These are phyloP conservation scores for Botrytis byssoidea DNA, from an alignment of 2,329 filamentous ascomycete genomes.

Conservation along the genomic window DNA sequence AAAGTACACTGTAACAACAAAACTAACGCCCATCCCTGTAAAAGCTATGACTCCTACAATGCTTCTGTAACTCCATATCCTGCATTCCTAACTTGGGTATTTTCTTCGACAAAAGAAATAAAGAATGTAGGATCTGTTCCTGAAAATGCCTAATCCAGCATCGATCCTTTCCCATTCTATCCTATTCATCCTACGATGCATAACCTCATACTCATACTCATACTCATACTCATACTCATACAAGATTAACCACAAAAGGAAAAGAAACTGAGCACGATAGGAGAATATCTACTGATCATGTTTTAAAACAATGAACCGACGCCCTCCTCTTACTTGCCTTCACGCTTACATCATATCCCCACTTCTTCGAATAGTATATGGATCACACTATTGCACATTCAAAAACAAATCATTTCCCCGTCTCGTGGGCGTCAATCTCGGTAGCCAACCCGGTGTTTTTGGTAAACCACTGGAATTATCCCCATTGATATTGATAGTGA, in stretches of 20 bases:
- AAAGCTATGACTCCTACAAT: not conserved
- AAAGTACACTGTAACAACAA: not conserved
- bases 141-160: not conserved
- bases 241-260: not conserved
- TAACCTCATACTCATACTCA: not conserved
- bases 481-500: not conserved
- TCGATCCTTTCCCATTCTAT: not conserved
- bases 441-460: conserved; percentile 58
- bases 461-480: conserved; percentile 32
- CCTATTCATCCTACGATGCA: not conserved
- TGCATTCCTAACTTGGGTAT: conserved; percentile 6
- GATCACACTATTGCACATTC: conserved; percentile 47
- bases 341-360: not conserved
- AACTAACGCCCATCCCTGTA: not conserved
- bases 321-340: not conserved
- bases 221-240: not conserved
- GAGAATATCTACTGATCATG: not conserved
- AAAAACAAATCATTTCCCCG: conserved; percentile 64
- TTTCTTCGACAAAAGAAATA: conserved; percentile 13
- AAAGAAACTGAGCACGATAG: not conserved
- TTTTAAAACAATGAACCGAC: not conserved
- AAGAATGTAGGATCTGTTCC: not conserved
- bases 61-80: not conserved
- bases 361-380: not conserved
- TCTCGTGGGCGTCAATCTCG: conserved; percentile 64